phyloP scores from a whole-genome alignment of 2,329 filamentous ascomycete genomes.

The Aspergillus sp. region DNA sequence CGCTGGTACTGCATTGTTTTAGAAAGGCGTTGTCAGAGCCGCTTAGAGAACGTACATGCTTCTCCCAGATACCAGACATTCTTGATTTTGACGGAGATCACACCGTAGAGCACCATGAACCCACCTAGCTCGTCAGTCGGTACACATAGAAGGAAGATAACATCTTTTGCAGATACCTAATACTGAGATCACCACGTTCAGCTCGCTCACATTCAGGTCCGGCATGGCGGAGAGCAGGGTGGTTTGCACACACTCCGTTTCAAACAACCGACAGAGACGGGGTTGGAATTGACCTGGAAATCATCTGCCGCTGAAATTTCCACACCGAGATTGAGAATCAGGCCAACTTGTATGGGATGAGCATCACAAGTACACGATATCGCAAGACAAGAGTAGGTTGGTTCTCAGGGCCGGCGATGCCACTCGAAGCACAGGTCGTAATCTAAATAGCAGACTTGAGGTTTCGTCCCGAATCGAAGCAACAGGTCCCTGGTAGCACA shows the following conservation, averaged over 20 bases:
- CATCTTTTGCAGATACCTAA: background rate
- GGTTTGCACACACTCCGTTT: background rate
- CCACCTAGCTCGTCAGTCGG: background rate
- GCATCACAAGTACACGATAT: too few species aligned
- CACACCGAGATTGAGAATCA: too few species aligned
- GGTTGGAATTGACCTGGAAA: background rate
- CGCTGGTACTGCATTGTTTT: background rate
- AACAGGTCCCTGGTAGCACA: too few species aligned
- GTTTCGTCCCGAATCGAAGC: too few species aligned
- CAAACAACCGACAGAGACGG: background rate
- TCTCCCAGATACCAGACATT: slow-evolving; percentile 4
- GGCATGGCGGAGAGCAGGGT: background rate
- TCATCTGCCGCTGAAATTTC: too few species aligned
- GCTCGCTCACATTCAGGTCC: slow-evolving; percentile 1
- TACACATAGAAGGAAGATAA: background rate
- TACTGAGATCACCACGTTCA: slow-evolving; percentile 3
- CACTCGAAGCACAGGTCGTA: too few species aligned
- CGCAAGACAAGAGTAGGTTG: too few species aligned
- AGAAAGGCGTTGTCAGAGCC: background rate
- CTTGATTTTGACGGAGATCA: slow-evolving; percentile 4
- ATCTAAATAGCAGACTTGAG: too few species aligned
- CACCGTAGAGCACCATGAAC: slow-evolving; percentile 2
- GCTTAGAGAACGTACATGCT: background rate
- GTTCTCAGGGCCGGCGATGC: too few species aligned
- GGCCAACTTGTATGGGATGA: too few species aligned